Evolutionary conservation across 1,139 yeast genomes (phyloP), one percentile per base, ranked within the genome.

Genomic region (Saccharomycopsis hybrid): DNA sequence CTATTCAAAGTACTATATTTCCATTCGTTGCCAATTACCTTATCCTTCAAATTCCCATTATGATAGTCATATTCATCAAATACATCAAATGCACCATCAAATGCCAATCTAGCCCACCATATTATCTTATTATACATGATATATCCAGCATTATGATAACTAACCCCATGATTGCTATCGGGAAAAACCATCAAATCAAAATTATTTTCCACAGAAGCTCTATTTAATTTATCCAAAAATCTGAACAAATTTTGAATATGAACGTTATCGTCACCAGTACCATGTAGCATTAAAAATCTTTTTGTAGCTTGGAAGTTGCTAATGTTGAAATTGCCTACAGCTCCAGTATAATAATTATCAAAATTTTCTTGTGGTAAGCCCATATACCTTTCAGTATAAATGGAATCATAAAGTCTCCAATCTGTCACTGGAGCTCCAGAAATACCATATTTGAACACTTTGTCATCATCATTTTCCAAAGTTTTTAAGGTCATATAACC

Each of bases 401-500:
- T 76, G 2, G 89, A 78, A 65, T 85, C 92, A 61, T 85, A 85
- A 28, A 82, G 69, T 57, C 71, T 71, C 92, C 92, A 85, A 62
- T 80, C 77, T 1, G 92, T 85, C 2, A 85, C 94, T 2, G 94
- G 94, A 0, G 94, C 94, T 41, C 85, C 87, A 0, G 90, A 73
- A 62, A 82, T 76, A 11, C 90, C 92, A 60, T 77, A 85, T 46
- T 77, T 77, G 66, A 85, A 84, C 44, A 74, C 71, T 36, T 76
- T 72, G 13, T 80, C 77, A 7, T 66, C 67, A 62, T 85, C 92
- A 28, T 75, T 72, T 64, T 85, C 92, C 48, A 85, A 64, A 0
- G 90, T 82, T 60, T 84, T 85, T 57, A 85, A 70, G 0, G 94
- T 82, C 69, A 83, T 72, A 61, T 77, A 85, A 0, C 92, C 94